Conservation (phyloP, 768 basidiomycete genomes). For the Suillus lakei region DNA sequence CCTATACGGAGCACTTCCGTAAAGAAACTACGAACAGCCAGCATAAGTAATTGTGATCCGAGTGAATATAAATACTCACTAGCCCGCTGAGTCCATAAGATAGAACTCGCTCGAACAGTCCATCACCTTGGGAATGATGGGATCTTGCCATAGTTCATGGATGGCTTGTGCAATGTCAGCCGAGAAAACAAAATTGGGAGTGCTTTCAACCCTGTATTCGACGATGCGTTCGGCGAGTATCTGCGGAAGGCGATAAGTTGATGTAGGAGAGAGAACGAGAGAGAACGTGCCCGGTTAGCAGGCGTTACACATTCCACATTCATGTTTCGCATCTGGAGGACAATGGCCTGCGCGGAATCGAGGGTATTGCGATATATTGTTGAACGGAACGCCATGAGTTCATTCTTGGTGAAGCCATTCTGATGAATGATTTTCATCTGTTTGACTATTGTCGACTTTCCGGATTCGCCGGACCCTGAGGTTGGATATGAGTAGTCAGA, state of each 20-base stretch:
- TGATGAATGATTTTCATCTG: conserved; percentile 99
- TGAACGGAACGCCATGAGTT: conserved; percentile 75
- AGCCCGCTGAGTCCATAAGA: conserved; percentile 92
- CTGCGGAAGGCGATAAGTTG: conserved; percentile 30
- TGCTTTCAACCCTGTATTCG: conserved; percentile 53
- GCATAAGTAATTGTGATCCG: conserved; percentile 1
- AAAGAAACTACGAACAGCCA: conserved; percentile 68
- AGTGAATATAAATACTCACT: conserved; percentile 53
- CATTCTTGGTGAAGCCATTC: conserved; percentile 80
- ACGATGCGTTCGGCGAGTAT: conserved; percentile 63
- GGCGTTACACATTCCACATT: conserved; percentile 76
- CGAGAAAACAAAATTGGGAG: conserved; percentile 52
- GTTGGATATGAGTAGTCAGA: neutral
- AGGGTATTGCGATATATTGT: conserved; percentile 87
- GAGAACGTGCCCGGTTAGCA: conserved; percentile 53
- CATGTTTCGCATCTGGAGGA: conserved; percentile 86
- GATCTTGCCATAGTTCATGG: conserved; percentile 71
- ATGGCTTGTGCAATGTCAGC: conserved; percentile 74
- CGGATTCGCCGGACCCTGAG: conserved; percentile 93
- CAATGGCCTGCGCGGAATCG: conserved; percentile 86
- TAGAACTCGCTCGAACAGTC: conserved; percentile 80
- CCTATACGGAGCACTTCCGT: conserved; percentile 85
- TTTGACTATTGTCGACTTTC: conserved; percentile 95
- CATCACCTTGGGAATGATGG: conserved; percentile 56
- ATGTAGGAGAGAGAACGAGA: fast-evolving